Percentiles rank a stretch among this genome's conserved stretches.
These are phyloP conservation scores for Colletotrichum sp. DNA, from an alignment of 2,329 filamentous ascomycete genomes.

Conservation along the genomic window DNA sequence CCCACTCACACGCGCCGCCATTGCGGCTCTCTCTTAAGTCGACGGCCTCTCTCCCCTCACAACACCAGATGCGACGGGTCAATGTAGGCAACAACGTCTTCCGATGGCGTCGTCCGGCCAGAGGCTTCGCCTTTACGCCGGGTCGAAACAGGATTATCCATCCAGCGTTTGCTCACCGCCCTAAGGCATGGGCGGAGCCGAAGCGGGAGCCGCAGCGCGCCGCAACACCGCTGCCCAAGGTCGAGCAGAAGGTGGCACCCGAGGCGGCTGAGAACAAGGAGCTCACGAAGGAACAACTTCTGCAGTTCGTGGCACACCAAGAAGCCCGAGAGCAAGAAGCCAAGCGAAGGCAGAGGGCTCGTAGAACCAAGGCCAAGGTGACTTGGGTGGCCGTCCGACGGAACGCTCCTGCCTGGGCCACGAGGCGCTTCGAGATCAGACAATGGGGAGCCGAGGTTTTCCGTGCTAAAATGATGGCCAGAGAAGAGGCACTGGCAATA, in stretches of 20 bases:
- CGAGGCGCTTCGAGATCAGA: not conserved
- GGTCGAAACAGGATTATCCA: not conserved
- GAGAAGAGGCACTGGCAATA: not conserved
- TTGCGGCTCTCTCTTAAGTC: not conserved
- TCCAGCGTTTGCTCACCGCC: not conserved
- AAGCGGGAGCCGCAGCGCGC: not conserved
- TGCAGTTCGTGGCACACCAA: not conserved
- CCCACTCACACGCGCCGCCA: not conserved
- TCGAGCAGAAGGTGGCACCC: not conserved
- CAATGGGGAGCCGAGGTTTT: not conserved
- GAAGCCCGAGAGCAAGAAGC: not conserved
- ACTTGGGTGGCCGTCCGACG: not conserved
- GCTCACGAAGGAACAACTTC: not conserved
- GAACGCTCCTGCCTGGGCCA: not conserved
- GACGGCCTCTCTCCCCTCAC: not conserved
- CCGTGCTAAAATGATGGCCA: not conserved
- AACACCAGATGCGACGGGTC: not conserved
- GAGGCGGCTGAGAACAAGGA: not conserved
- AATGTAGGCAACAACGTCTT: not conserved
- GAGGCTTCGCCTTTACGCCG: not conserved
- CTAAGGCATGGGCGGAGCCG: not conserved
- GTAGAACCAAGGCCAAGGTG: not conserved
- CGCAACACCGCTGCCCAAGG: not conserved
- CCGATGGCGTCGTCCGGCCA: not conserved
- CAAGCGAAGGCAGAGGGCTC: not conserved